A percentile compares a stretch with the other conserved stretches of the same genome.
phyloP scores from a whole-genome alignment of 129 eudicot genomes.

The Lonicera japonica region DNA sequence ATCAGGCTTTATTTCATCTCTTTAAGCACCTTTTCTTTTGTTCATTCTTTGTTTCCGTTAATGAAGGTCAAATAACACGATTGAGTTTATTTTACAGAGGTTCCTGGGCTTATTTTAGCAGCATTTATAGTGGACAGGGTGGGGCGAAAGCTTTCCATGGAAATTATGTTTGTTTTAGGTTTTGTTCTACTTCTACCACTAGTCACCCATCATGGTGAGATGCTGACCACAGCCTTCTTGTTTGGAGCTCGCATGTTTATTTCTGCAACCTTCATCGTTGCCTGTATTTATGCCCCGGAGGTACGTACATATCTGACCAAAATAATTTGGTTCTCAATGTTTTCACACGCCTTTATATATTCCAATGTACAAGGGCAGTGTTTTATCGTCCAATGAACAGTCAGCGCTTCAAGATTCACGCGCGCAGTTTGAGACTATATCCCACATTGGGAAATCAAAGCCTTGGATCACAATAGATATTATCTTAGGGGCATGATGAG shows the following conservation, averaged over 20 bases:
- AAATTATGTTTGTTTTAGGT: constrained; percentile 40
- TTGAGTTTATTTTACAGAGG: constrained; percentile 35
- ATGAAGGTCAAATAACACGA: background rate
- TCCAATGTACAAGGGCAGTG: background rate
- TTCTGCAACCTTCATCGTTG: constrained; percentile 35
- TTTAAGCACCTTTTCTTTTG: background rate
- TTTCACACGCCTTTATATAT: background rate
- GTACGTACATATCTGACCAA: constrained; percentile 16
- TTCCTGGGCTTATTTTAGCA: constrained; percentile 71
- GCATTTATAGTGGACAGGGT: constrained; percentile 53
- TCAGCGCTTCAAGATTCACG: too few relatives aligned
- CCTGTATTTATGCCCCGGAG: constrained; percentile 56
- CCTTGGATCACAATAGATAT: too few relatives aligned
- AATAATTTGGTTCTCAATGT: too few relatives aligned
- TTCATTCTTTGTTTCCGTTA: too few relatives aligned
- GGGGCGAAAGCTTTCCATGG: constrained; percentile 68
- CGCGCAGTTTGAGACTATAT: too few relatives aligned
- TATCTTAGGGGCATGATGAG: too few relatives aligned
- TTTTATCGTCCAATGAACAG: too few relatives aligned
- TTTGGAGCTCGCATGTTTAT: constrained; percentile 66
- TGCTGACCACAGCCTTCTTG: constrained; percentile 34
- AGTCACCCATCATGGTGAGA: constrained; percentile 32
- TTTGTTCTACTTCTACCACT: constrained; percentile 47
- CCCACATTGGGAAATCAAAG: too few relatives aligned
- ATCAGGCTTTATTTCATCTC: background rate